Conservation (phyloP, 208 protist species). For the Endotrypanum monterogeii region DNA sequence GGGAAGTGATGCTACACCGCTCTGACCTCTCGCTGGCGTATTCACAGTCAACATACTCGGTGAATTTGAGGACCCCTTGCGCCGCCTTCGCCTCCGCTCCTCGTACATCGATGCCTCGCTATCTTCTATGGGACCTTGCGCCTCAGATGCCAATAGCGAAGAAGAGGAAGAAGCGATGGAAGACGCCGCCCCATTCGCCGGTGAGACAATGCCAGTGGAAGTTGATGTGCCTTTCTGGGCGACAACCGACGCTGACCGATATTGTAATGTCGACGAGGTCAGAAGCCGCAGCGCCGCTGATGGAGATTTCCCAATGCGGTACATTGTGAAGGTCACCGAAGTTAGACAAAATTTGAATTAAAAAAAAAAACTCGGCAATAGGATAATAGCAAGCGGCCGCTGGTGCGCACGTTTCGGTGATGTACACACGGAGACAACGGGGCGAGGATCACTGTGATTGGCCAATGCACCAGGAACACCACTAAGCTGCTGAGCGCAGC, state of each 20-base stretch:
- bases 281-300: constrained; percentile 7
- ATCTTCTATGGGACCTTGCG: not conserved
- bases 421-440: not conserved
- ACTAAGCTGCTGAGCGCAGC: not conserved
- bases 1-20: not conserved
- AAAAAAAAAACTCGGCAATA: not conserved
- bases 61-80: not conserved
- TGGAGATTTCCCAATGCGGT: not conserved
- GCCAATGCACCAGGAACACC: not conserved
- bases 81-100: not conserved
- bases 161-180: constrained; percentile 2
- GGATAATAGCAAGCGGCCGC: not conserved
- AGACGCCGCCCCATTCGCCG: not conserved
- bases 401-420: not conserved
- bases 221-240: not conserved
- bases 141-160: not conserved
- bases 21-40: not conserved
- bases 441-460: not conserved
- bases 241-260: not conserved
- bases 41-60: not conserved
- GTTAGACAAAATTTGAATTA: not conserved
- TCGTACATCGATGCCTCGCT: not conserved
- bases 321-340: constrained; percentile 3
- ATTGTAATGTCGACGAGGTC: constrained; percentile 12
- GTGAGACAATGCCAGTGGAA: not conserved